A percentile compares a stretch with the other conserved stretches of the same genome.
phyloP scores from a whole-genome alignment of 2,329 filamentous ascomycete genomes.

The Dactylellina drechsleri region DNA sequence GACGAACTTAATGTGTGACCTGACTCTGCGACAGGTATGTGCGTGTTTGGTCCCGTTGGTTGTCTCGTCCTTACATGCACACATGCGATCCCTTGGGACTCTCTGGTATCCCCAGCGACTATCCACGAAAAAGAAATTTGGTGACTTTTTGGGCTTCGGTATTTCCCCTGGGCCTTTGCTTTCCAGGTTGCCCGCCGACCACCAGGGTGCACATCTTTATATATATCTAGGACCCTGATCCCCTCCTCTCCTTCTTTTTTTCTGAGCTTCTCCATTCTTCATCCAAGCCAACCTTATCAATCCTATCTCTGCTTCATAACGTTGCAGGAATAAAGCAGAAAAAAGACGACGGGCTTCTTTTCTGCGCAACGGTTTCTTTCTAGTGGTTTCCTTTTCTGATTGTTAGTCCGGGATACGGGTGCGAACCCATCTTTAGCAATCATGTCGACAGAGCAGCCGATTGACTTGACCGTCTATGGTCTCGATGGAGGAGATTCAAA shows the following conservation, averaged over 20 bases:
- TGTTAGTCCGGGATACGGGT: constrained; percentile 4
- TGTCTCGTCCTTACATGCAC: constrained; percentile 3
- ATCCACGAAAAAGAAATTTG: constrained; percentile 51
- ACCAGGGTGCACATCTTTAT: constrained; percentile 27
- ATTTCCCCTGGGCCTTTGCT: constrained; percentile 27
- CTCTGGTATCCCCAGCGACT: constrained; percentile 28
- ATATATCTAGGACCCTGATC: constrained; percentile 54
- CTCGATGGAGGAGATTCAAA: constrained; percentile 46
- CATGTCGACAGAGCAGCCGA: constrained; percentile 41
- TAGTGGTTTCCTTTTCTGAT: constrained; percentile 9
- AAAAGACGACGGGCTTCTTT: background rate
- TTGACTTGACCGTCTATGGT: constrained; percentile 41
- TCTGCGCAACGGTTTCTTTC: constrained; percentile 13
- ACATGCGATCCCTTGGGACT: background rate
- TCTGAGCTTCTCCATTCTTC: constrained; percentile 17
- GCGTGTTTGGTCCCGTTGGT: background rate
- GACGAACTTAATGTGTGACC: constrained; percentile 37
- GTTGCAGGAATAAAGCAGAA: constrained; percentile 2
- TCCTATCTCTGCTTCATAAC: constrained; percentile 13
- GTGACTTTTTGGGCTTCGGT: constrained; percentile 40
- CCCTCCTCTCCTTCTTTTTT: constrained; percentile 14
- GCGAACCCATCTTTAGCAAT: constrained; percentile 10
- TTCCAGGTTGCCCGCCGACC: constrained; percentile 18
- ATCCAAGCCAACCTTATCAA: constrained; percentile 20
- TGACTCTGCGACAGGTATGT: constrained; percentile 41